These are phyloP conservation scores for Withania somnifera DNA, from an alignment of 305 asterid species.

Conservation along the genomic window DNA sequence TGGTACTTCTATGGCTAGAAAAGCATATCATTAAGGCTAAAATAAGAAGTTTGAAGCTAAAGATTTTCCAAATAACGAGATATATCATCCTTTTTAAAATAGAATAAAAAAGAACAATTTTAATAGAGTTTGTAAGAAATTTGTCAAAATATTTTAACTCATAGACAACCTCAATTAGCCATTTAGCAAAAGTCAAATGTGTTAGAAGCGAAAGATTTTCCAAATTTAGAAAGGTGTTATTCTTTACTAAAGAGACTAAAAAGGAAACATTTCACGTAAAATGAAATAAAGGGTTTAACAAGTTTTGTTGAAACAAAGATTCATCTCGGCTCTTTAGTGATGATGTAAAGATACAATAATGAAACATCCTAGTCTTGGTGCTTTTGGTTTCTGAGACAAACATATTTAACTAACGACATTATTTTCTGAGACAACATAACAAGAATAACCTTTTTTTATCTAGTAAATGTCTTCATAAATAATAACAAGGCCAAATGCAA, in stretches of 20 bases:
- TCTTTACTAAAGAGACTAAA: not conserved
- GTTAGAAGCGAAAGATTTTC: not conserved
- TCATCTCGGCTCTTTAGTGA: not conserved
- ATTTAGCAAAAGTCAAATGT: not conserved
- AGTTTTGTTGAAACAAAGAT: not conserved
- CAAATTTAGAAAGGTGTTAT: not conserved
- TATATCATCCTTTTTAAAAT: not conserved
- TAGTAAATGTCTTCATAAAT: no score
- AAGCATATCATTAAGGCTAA: not conserved
- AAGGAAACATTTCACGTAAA: not conserved
- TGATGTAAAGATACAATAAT: not conserved
- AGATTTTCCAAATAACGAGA: not conserved
- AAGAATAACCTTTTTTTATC: no score
- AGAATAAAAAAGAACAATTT: not conserved
- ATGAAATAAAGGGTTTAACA: not conserved
- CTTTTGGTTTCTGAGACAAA: not conserved
- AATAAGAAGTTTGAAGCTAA: not conserved
- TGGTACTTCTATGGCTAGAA: not conserved
- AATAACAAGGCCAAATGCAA: no score
- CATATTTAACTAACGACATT: not conserved
- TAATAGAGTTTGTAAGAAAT: not conserved
- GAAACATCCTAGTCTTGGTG: not conserved
- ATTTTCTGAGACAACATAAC: not conserved
- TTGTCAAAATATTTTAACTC: not conserved
- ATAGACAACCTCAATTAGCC: not conserved